Conservation (phyloP, 1,284 basidiomycete species). For the Neonothopanus nambi region DNA sequence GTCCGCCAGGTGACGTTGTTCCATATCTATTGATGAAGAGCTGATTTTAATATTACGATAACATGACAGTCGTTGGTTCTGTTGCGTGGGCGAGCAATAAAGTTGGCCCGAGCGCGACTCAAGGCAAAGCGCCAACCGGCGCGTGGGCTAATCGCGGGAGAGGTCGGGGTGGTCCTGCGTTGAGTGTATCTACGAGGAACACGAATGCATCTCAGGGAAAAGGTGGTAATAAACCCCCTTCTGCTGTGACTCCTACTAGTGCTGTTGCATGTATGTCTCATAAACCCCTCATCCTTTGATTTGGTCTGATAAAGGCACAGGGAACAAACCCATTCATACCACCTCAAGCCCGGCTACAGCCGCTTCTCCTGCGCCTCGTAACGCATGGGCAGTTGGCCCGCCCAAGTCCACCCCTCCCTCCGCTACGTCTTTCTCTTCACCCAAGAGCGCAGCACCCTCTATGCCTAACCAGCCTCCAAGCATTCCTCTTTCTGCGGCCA, state of each 20-base stretch:
- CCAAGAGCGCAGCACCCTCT: constrained; percentile 2
- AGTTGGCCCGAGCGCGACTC: no score
- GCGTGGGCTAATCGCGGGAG: no score
- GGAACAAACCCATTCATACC: neutral
- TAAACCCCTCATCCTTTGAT: neutral
- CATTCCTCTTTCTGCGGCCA: neutral
- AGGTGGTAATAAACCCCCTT: neutral
- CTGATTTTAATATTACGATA: no score
- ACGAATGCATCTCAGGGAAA: neutral
- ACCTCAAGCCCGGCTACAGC: no score
- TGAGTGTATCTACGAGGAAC: neutral
- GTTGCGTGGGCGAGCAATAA: no score
- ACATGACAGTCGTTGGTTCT: no score
- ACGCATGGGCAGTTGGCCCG: neutral
- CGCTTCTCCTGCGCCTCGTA: neutral
- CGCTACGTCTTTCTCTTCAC: neutral
- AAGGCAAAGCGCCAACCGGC: no score
- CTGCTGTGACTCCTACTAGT: neutral
- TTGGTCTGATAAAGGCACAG: neutral
- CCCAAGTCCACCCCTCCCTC: neutral
- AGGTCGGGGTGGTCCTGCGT: neutral
- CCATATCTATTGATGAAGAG: no score
- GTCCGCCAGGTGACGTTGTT: no score
- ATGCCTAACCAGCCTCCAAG: neutral
- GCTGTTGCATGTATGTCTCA: neutral